A percentile compares a stretch with the other conserved stretches of the same genome.
Evolutionary conservation across 495 filamentous ascomycete species (phyloP).

Genomic region (Hypoxylon intermedium): DNA sequence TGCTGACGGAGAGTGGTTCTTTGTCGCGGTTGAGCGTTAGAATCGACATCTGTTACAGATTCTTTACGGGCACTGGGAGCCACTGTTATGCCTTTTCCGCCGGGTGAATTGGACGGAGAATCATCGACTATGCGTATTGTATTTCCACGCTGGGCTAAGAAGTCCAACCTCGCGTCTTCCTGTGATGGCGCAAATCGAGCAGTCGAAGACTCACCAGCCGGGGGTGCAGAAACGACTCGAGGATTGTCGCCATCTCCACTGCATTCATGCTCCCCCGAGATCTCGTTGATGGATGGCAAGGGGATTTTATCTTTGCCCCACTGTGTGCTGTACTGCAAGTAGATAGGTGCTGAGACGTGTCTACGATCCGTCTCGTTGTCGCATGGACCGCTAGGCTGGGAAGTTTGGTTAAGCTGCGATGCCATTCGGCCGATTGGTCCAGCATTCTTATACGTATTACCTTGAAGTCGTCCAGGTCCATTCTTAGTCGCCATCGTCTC

Average conservation of each 20-base stretch:
- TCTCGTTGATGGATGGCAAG: conserved; percentile 63
- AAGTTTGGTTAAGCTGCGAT: conserved; percentile 12
- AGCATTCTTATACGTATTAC: not conserved
- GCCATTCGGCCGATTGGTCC: not conserved
- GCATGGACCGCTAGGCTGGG: not conserved
- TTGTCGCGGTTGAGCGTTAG: conserved; percentile 7
- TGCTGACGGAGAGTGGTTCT: conserved; percentile 26
- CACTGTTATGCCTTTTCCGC: conserved; percentile 30
- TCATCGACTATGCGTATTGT: conserved; percentile 59
- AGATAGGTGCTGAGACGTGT: conserved; percentile 63
- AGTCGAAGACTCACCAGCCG: conserved; percentile 30
- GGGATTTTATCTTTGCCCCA: conserved; percentile 47
- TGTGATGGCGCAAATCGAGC: conserved; percentile 21
- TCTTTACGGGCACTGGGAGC: conserved; percentile 66
- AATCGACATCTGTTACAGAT: conserved; percentile 30
- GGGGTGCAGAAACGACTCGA: conserved; percentile 42
- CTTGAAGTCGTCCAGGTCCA: conserved; percentile 9
- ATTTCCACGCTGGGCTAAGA: conserved; percentile 46
- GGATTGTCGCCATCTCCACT: conserved; percentile 37
- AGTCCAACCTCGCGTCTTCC: conserved; percentile 46
- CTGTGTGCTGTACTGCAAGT: conserved; percentile 44
- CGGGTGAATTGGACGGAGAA: conserved; percentile 39
- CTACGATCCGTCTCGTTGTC: conserved; percentile 47
- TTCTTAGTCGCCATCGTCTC: conserved; percentile 24
- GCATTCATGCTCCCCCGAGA: conserved; percentile 40